Evolutionary conservation across 345 rosid species (phyloP).

Genomic region (Arabidopsis arenosa): DNA sequence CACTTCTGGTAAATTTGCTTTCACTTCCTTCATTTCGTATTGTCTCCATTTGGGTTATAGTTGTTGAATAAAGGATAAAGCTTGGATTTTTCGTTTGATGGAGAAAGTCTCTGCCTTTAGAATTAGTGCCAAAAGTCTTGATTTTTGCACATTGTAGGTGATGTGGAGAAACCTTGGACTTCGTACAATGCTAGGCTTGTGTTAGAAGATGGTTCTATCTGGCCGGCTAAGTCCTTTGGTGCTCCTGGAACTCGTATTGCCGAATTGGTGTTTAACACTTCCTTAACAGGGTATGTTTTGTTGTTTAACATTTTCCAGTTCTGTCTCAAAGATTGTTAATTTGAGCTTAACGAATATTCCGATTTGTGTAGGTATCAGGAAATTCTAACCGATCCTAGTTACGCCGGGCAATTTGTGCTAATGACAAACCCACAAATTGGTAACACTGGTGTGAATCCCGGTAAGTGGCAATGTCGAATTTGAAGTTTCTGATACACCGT

Average conservation of each 20-base stretch:
- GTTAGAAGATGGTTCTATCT: constrained; percentile 88
- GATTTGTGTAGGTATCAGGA: constrained; percentile 83
- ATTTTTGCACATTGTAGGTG: constrained; percentile 21
- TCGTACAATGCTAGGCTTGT: constrained; percentile 84
- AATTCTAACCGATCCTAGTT: constrained; percentile 97
- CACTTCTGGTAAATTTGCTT: constrained; percentile 54
- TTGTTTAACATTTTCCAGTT: not conserved
- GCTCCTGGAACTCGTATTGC: constrained; percentile 93
- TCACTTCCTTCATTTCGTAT: not conserved
- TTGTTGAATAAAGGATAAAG: constrained; percentile 7
- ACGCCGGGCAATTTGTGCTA: constrained; percentile 94
- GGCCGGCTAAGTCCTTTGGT: constrained; percentile 98
- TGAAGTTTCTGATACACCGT: not conserved
- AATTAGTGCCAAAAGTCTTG: not conserved
- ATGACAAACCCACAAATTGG: constrained; percentile 99
- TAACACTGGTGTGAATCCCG: constrained; percentile 93
- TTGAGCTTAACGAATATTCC: not conserved
- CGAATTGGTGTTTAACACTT: constrained; percentile 95
- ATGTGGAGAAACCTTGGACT: constrained; percentile 86
- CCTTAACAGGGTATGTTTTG: constrained; percentile 76
- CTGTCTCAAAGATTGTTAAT: not conserved
- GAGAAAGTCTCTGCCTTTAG: not conserved
- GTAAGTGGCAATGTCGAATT: constrained; percentile 48
- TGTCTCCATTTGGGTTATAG: not conserved
- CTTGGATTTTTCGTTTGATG: not conserved